phyloP scores from a whole-genome alignment of 1,139 yeast species.

The Lodderomyces theae region DNA sequence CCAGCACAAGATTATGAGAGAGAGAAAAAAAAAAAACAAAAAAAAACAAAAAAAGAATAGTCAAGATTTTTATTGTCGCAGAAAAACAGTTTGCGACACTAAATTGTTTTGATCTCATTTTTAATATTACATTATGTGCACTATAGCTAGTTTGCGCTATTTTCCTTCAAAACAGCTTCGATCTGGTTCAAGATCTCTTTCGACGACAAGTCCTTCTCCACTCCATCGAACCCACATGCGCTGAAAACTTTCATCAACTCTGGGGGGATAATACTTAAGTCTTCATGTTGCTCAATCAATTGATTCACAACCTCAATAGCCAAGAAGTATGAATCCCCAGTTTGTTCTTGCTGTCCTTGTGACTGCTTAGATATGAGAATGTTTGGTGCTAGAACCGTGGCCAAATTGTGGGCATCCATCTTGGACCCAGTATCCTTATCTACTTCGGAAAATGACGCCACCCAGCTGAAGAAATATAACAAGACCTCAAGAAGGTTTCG shows the following conservation, averaged over 20 bases:
- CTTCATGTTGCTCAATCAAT: slow-evolving; percentile 80
- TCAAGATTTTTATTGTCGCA: not conserved
- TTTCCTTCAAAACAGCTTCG: slow-evolving; percentile 21
- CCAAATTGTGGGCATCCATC: slow-evolving; percentile 94
- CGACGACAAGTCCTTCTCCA: slow-evolving; percentile 23
- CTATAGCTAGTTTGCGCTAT: not conserved
- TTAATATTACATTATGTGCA: not conserved
- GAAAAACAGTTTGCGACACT: not conserved
- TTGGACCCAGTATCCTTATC: slow-evolving; percentile 88
- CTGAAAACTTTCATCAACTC: slow-evolving; percentile 44
- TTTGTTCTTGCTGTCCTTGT: slow-evolving; percentile 16
- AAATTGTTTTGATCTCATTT: not conserved
- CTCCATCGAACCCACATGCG: slow-evolving; percentile 29
- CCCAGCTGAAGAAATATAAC: slow-evolving; percentile 88
- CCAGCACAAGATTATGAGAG: not conserved
- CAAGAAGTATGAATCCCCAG: slow-evolving; percentile 75
- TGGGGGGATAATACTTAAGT: slow-evolving; percentile 71
- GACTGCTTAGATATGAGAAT: slow-evolving; percentile 57
- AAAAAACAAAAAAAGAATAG: not conserved
- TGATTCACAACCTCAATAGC: slow-evolving; percentile 90
- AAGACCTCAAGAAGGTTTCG: slow-evolving; percentile 87
- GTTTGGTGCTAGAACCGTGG: slow-evolving; percentile 95
- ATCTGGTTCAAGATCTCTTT: slow-evolving; percentile 39
- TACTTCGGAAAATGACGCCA: slow-evolving; percentile 88
- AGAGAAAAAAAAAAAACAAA: not conserved